Base-by-base conservation (phyloP, 495 filamentous ascomycete species). In the Xylaria flabelliformis region DNA sequence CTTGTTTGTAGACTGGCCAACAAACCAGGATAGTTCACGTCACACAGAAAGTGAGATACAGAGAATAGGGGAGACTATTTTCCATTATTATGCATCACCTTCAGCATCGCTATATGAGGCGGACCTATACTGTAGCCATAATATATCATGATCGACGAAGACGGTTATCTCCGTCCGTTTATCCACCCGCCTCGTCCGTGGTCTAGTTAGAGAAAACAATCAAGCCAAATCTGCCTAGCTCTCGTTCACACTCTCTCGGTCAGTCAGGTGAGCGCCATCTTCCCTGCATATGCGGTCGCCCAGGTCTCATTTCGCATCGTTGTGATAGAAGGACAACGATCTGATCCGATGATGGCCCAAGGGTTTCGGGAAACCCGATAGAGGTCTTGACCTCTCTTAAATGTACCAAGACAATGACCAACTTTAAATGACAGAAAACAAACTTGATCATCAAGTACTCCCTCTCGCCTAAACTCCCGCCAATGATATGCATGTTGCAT, bases 401-500 rank as follows among this genome's bases (percentile, higher is more conserved):
- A 65, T 65, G 48, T 71, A 48, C 61, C 69, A 48, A 58, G 69
- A 68, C 32, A 19, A 65, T 56, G 59, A 58, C 61, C 69, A 65
- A 71, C 36, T 56, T 64, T 58, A 64, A 71, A 71, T 58, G 34
- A 58, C 59, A 64, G 48, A 65, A 71, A 64, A 71, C 48, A 46
- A 71, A 61, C 39, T 71, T 61, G 46, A 71, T 71, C 69, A 39
- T 71, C 17, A 71, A 64, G 36, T 71, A 71, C 69, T 58, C 68
- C 62, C 48, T 65, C 69, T 71, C 73, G 70, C 77, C 77, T 41
- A 46, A 77, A 79, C 77, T 76, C 77, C 77, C 50, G 71, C 74
- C 75, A 75, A 79, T 79, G 77, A 75, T 77, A 74, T 72, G 70
- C 44, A 71, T 75, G 67, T 67, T 74, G 74, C 77, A 72, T 69